Evolutionary conservation across 371 early-diverging fungal genomes (phyloP).

Genomic region (Parasitella parasitica): DNA sequence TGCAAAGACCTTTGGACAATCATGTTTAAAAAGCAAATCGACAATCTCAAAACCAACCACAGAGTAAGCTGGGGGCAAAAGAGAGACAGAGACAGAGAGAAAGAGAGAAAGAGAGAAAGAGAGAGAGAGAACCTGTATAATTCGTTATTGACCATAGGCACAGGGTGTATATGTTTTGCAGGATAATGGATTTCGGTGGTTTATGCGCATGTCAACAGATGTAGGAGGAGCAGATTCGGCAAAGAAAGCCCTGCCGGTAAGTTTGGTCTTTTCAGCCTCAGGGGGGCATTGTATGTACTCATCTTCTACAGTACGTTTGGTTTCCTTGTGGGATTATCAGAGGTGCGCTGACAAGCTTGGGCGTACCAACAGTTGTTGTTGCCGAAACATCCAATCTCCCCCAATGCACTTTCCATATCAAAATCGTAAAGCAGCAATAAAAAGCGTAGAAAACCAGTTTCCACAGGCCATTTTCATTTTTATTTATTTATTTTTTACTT

Average conservation of each 20-base stretch:
- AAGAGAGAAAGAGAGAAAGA: too few species aligned
- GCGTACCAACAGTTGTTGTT: constrained; percentile 82
- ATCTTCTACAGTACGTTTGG: constrained; percentile 74
- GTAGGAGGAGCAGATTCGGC: constrained; percentile 76
- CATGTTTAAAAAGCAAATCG: constrained; percentile 93
- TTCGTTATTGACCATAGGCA: background rate
- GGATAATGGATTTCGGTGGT: constrained; percentile 95
- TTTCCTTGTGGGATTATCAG: constrained; percentile 95
- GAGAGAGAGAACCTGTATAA: too few species aligned
- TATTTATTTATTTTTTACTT: background rate
- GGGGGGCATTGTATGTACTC: too few species aligned
- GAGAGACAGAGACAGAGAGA: background rate
- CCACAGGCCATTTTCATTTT: background rate
- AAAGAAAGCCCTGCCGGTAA: constrained; percentile 76
- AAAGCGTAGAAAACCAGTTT: constrained; percentile 1
- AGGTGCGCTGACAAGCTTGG: constrained; percentile 88
- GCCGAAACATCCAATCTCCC: constrained; percentile 88
- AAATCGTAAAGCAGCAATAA: constrained; percentile 60
- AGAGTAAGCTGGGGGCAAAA: constrained; percentile 70
- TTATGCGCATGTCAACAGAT: constrained; percentile 84
- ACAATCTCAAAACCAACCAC: constrained; percentile 97
- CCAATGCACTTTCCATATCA: constrained; percentile 70
- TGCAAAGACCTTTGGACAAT: constrained; percentile 97
- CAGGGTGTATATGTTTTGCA: constrained; percentile 97
- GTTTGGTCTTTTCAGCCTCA: too few species aligned